Evolutionary conservation across 2,329 filamentous ascomycete genomes (phyloP), one percentile per base, ranked within the genome.

Genomic region (Trichophyton simii): DNA sequence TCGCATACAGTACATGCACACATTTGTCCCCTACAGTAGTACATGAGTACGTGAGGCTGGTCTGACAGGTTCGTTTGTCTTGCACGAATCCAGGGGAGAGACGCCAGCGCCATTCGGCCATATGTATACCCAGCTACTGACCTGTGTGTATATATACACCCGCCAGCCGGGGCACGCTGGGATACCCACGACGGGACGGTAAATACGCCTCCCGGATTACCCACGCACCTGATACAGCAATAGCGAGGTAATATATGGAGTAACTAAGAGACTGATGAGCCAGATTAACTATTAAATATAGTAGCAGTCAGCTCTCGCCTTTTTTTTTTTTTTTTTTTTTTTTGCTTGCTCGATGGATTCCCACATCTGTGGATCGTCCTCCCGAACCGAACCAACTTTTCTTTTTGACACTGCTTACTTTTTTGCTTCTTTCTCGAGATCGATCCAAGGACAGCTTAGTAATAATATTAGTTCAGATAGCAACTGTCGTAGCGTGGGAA

Each of bases 371-470:
- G 50, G 50, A 55, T 55, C 50, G 28, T 55, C 50, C 34, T 55
- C 50, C 50, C 50, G 50, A 34, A 34, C 50, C 50, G 50, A 55
- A 55, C 50, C 50, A 55, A 55, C 50, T 36, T 55, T 55, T 55
- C 28, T 55, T 55, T 55, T 55, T 55, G 28, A 55, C 50, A 13
- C 7, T n/a, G 11, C 9, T 55, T 55, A n/a, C 50, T 36, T 55
- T 6, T 55, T 55, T 55, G 9, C 50, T 36, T 22, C 50, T 31
- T 54, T 25, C 22, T 25, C 44, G 7, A 20, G 20, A 48, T 25
- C 18, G 44, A 25, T 20, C 3, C 42, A 44, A 44, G 42, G 42
- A 20, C 46, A 54, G 22, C 25, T 55, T 36, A 36, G 28, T 55
- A 55, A 34, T 55, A 55, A 34, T 54, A 34, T 25, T 50, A 50